Conservation (phyloP, 2,329 filamentous ascomycete species). For the Fusarium hainanense region DNA sequence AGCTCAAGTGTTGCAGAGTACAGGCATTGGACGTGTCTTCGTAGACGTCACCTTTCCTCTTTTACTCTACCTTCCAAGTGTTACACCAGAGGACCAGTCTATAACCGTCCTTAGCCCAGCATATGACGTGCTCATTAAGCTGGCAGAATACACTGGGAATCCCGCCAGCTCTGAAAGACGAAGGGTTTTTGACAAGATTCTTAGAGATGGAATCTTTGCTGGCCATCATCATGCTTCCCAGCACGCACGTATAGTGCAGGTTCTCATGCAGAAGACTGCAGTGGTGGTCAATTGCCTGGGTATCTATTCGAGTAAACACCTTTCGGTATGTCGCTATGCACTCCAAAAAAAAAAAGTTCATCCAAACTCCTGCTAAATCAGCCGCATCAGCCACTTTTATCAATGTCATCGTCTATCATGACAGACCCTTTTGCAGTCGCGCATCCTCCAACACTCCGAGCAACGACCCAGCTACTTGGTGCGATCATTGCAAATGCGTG, state of each 20-base stretch:
- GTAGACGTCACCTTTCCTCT: conserved; percentile 76
- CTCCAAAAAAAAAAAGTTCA: background rate
- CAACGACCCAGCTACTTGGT: conserved; percentile 65
- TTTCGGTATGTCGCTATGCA: conserved; percentile 62
- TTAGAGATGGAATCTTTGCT: conserved; percentile 66
- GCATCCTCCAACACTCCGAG: conserved; percentile 63
- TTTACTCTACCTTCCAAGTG: conserved; percentile 78
- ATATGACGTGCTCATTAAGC: conserved; percentile 72
- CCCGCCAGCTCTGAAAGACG: conserved; percentile 44
- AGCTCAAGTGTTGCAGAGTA: conserved; percentile 64
- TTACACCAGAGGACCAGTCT: conserved; percentile 80
- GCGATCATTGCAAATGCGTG: conserved; percentile 72
- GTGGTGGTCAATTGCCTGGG: conserved; percentile 67
- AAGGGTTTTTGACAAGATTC: conserved; percentile 62
- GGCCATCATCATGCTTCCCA: conserved; percentile 69
- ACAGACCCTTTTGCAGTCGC: conserved; percentile 74
- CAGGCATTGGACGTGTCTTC: conserved; percentile 75
- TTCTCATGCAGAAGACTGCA: conserved; percentile 64
- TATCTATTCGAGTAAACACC: conserved; percentile 72
- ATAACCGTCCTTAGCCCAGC: conserved; percentile 70
- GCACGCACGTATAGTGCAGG: conserved; percentile 65
- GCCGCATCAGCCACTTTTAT: conserved; percentile 68
- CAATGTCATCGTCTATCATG: conserved; percentile 72
- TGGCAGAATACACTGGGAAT: conserved; percentile 56
- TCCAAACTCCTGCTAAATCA: conserved; percentile 19